Conservation (phyloP, 768 basidiomycete genomes). For the Suillus tomentosus region DNA sequence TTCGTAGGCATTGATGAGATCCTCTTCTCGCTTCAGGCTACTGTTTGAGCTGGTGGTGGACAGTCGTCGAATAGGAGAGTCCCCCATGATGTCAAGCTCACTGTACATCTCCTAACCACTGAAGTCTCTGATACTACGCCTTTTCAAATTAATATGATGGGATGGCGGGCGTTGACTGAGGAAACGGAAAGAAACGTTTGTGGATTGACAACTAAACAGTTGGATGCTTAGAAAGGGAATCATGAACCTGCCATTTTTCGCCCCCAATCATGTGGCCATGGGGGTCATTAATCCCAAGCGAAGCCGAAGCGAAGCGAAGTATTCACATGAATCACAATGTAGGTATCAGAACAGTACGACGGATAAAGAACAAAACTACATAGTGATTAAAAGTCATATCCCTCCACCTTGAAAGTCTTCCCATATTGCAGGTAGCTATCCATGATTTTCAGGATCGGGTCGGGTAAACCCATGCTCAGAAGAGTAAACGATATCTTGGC, state of each 20-base stretch:
- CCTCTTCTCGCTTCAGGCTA: constrained; percentile 57
- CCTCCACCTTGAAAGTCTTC: constrained; percentile 84
- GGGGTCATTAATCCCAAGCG: neutral
- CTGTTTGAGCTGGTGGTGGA: constrained; percentile 55
- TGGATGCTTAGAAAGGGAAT: constrained; percentile 15
- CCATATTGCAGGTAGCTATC: constrained; percentile 89
- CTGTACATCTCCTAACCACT: neutral
- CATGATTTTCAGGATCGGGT: constrained; percentile 90
- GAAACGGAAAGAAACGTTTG: constrained; percentile 5
- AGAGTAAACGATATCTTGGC: constrained; percentile 93
- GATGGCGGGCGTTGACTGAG: constrained; percentile 3
- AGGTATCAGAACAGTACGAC: neutral
- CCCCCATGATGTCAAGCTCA: constrained; percentile 25
- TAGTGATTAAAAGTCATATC: constrained; percentile 66
- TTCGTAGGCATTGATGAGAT: constrained; percentile 85
- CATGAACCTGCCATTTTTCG: constrained; percentile 4
- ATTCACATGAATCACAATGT: constrained; percentile 2
- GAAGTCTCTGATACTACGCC: neutral
- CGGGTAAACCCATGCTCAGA: constrained; percentile 91
- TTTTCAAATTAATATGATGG: neutral
- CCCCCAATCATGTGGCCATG: neutral
- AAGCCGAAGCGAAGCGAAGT: constrained; percentile 5
- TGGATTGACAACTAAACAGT: constrained; percentile 8
- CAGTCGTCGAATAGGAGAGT: constrained; percentile 58
- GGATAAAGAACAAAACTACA: neutral